Evolutionary conservation across 2,329 filamentous ascomycete genomes (phyloP), one percentile per base, ranked within the genome.

Genomic region (Onygena corvina): DNA sequence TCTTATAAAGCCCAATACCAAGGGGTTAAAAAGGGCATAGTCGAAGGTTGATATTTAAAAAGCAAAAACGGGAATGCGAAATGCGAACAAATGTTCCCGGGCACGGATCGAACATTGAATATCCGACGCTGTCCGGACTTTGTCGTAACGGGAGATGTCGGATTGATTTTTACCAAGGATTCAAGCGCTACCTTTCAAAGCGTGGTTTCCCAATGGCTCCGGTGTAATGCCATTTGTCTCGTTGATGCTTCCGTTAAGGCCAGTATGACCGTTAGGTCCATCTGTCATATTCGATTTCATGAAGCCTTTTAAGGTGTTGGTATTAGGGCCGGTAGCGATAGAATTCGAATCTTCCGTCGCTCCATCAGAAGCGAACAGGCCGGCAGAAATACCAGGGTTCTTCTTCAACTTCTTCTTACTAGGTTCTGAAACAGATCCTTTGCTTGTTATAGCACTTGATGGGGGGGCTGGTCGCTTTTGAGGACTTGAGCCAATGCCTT

Each of bases 371-470:
- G 63, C 62, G 9, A 63, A 55, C 18, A 61, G 62, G 9, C 62
- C 50, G 11, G 60, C 54, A 4, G 30, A 21, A 5, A 56, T 52
- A 5, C 64, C 64, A 47, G 61, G 65, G 51, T 66, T 68, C 54
- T 69, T 69, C 55, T 69, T 69, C 12, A 58, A 50, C 49, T 68
- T 69, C 52, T 70, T 68, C 58, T 69, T 69, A 53, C 63, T 68
- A 8, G 67, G 64, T 50, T 70, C 63, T 11, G 57, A 54, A 3
- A 52, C 46, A 2, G 58, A 57, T 12, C 52, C 18, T 53, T 68
- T 65, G 27, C 58, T 49, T 31, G 56, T 54, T 34, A 53, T 18
- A 12, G 50, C 31, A 7, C 23, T 42, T 1, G 52, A 46, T 9
- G 52, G 49, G 21, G 51, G 51, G 29, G 52, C 52, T 7, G 52